Base-by-base conservation (phyloP, 2,329 filamentous ascomycete genomes). In the Teratosphaeria epicoccoides region DNA sequence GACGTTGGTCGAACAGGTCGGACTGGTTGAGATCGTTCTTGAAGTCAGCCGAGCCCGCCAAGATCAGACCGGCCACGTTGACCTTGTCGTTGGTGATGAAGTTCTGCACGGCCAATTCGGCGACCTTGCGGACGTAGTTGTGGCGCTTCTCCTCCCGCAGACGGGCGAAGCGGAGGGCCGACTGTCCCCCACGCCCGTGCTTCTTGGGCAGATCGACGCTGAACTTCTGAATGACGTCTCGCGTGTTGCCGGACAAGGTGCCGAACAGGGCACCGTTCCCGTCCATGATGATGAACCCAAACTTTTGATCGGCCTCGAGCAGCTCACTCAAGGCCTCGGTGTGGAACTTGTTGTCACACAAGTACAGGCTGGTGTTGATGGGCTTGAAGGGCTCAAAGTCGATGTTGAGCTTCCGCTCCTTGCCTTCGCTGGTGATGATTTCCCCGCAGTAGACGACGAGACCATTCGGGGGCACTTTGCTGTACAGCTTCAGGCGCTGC, bases 351-450 rank as follows among this genome's bases (percentile, higher is more conserved):
- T 98, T 98, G 82, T 98, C 93, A 76, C 93, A 98, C 55, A 98
- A 87, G 72, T 98, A 98, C 46, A 98, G 81, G 44, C 94, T 98
- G 29, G 93, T 98, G 74, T 98, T 98, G 82, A 98, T 98, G 55
- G 93, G 93, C 80, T 98, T 98, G 81, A 98, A 98, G 26, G 93
- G 93, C 75, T 98, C 93, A 71, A 98, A 98, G 70, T 98, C 94
- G 70, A 98, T 98, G 74, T 98, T 98, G 77, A 98, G 94, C 79
- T 96, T 98, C 68, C 93, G 82, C 76, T 98, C 93, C 75, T 98
- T 98, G 73, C 93, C 93, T 77, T 98, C 93, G 25, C 84, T 85
- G 52, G 93, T 98, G 77, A 98, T 85, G 71, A 98, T 97, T 96
- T 98, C 93, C 84, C 93, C 93, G 72, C 93, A 98, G 81, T 98